Percentiles rank a stretch among this genome's conserved stretches.
These are phyloP conservation scores for Cladosporium sp. DNA, from an alignment of 2,329 filamentous ascomycete genomes.

Conservation along the genomic window DNA sequence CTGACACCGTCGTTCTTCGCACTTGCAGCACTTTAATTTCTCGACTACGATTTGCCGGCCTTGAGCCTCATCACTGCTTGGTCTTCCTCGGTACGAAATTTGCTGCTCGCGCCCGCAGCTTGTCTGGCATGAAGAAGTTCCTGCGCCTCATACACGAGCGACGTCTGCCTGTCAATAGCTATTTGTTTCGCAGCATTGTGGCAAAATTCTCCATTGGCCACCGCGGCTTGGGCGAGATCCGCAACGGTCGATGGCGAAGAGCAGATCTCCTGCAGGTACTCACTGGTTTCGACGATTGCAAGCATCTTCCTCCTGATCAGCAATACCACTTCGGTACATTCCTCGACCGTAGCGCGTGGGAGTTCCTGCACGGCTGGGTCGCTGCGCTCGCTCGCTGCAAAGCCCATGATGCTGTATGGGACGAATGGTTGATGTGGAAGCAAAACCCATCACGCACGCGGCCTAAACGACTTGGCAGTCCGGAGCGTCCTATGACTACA, in stretches of 20 bases:
- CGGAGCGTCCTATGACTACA: constrained; percentile 18
- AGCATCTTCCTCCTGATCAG: constrained; percentile 23
- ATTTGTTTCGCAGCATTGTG: constrained; percentile 31
- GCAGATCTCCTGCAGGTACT: constrained; percentile 33
- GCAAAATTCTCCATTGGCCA: constrained; percentile 36
- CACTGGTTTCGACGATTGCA: constrained; percentile 29
- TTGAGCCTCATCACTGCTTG: constrained; percentile 21
- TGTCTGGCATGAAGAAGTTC: constrained; percentile 31
- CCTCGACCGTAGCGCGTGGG: constrained; percentile 29
- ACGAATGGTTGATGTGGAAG: constrained; percentile 33
- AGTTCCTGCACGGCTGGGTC: constrained; percentile 33
- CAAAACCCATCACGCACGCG: constrained; percentile 16
- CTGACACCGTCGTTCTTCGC: constrained; percentile 26
- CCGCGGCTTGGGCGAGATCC: constrained; percentile 33
- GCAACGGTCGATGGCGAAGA: constrained; percentile 34
- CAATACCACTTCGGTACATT: constrained; percentile 31
- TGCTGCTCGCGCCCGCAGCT: constrained; percentile 28
- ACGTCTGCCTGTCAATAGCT: constrained; percentile 19
- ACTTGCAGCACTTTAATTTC: constrained; percentile 25
- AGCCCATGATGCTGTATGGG: constrained; percentile 27
- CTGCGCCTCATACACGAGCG: constrained; percentile 22
- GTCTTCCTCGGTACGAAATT: constrained; percentile 31
- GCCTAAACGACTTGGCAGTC: constrained; percentile 18
- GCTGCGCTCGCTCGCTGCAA: constrained; percentile 31
- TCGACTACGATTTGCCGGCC: constrained; percentile 23